Evolutionary conservation across 345 rosid genomes (phyloP), one percentile per base, ranked within the genome.

Genomic region (Murraya paniculata): DNA sequence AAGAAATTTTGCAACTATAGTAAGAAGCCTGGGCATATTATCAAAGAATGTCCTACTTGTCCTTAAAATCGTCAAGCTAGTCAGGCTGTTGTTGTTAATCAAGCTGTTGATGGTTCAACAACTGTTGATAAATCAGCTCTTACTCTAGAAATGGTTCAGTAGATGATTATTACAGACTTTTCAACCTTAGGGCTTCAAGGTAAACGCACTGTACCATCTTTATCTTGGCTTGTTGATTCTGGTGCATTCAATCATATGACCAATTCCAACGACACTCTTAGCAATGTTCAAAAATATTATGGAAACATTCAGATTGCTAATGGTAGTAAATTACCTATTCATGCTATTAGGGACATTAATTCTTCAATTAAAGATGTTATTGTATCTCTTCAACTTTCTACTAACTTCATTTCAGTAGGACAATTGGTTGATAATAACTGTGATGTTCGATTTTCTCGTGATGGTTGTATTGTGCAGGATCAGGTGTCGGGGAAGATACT

Each of bases 401-500:
- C 7, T 9, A 62, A 24, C 33, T 35, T 78, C 3, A 39, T 60
- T 22, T 78, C 28, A 16, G 2, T 68, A 35, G 59, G 74, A 2
- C 24, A 77, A 67, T 35, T 77, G 65, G 67, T 77, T 57, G 74
- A 78, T 33, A 71, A 71, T 41, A 59, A 78, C 18, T 78, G 27
- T 61, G 9, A 41, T 41, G 80, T 71, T 18, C 0, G 5, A 9
- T 75, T 68, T 70, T 9, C 13, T 1, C 2, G 1, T 58, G 14
- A 35, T 70, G 35, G 69, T 69, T 69, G 62, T 60, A 0, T n/a
- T 70, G 27, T 80, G 75, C 25, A 75, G 27, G 82, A 74, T 74
- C 71, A 41, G 2, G 65, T 39, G 70, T 68, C 24, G 0, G 55
- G 75, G 56, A 67, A 74, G 78, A 18, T 57, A 18, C 11, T 75